These are phyloP conservation scores for Leccinellum rugosiceps DNA, from an alignment of 768 basidiomycete genomes.

Conservation along the genomic window DNA sequence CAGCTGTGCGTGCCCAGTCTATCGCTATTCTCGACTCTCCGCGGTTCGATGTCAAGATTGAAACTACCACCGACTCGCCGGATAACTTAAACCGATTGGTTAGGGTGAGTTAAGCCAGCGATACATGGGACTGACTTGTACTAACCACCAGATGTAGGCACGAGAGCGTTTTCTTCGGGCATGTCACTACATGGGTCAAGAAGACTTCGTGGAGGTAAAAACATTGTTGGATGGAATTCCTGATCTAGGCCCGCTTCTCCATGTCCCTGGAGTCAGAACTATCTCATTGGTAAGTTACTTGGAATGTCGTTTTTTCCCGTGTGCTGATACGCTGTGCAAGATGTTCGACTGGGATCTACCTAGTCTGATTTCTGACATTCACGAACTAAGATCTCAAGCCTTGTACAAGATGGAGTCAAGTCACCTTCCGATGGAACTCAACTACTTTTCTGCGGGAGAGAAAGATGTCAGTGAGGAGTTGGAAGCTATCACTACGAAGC, in stretches of 20 bases:
- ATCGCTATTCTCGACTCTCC: conserved; percentile 4
- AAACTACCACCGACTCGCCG: background rate
- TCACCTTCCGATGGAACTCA: background rate
- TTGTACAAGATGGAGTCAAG: conserved; percentile 1
- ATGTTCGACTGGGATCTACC: conserved; percentile 11
- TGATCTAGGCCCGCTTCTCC: background rate
- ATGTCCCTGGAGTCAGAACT: background rate
- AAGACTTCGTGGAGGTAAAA: background rate
- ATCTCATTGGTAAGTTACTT: conserved; percentile 5
- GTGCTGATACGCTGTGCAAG: conserved; percentile 1
- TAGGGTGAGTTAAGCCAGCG: background rate
- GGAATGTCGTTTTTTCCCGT: background rate
- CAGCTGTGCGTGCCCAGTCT: background rate
- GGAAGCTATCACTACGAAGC: background rate
- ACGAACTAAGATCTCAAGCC: background rate
- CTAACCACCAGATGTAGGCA: conserved; percentile 1
- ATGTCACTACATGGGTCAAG: background rate
- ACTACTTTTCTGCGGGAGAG: background rate
- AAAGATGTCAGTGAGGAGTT: conserved; percentile 5
- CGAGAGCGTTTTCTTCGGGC: background rate
- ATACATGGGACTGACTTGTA: background rate
- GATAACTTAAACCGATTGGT: background rate
- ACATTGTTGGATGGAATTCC: background rate
- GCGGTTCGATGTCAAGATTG: background rate
- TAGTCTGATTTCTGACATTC: background rate